phyloP scores from a whole-genome alignment of 768 basidiomycete genomes.

The Pholiota microspora region DNA sequence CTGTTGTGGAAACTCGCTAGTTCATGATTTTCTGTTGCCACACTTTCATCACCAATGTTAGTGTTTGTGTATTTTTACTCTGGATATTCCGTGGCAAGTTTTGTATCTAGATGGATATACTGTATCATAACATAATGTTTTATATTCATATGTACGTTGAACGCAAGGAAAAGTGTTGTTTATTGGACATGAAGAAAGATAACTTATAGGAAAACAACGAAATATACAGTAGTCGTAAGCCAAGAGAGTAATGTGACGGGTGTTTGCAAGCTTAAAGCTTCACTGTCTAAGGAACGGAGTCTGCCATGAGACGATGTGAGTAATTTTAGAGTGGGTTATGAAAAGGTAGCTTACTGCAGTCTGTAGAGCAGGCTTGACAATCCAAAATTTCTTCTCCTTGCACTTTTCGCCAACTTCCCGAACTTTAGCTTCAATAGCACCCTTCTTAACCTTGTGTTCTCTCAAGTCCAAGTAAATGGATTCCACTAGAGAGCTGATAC shows the following conservation, averaged over 20 bases:
- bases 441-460: conserved; percentile 76
- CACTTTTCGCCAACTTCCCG: conserved; percentile 75
- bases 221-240: neutral
- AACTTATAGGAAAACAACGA: neutral
- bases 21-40: conserved; percentile 29
- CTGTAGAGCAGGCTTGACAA: conserved; percentile 48
- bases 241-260: too few relatives aligned
- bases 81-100: too few relatives aligned
- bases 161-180: neutral
- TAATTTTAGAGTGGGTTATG: neutral
- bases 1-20: conserved; percentile 44
- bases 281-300: too few relatives aligned
- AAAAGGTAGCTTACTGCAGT: conserved; percentile 12
- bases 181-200: neutral
- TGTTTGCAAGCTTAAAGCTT: too few relatives aligned
- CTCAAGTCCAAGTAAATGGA: conserved; percentile 69
- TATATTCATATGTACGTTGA: neutral
- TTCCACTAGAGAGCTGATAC: conserved; percentile 67
- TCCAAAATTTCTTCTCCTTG: conserved; percentile 72
- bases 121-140: conserved; percentile 9
- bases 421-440: conserved; percentile 78
- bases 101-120: conserved; percentile 15
- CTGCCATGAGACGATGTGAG: too few relatives aligned
- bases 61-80: too few relatives aligned
- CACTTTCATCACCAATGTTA: neutral